These are phyloP conservation scores for Eremothecium cymbalariae DNA, from an alignment of 1,139 yeast species.

Conservation along the genomic window DNA sequence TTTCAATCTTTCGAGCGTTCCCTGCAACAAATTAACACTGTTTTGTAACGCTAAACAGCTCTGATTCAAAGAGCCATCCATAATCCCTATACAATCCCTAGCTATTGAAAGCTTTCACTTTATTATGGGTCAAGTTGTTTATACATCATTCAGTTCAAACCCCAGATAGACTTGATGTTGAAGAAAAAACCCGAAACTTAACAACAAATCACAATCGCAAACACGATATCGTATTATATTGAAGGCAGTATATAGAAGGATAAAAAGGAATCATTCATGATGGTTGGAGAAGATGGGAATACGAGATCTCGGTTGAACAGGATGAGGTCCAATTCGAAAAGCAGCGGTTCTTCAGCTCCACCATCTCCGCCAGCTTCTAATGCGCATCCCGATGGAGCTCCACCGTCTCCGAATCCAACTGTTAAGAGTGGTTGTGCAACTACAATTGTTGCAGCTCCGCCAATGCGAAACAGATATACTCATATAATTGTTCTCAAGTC, in stretches of 20 bases:
- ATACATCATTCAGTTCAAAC: background rate
- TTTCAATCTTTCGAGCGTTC: constrained; percentile 17
- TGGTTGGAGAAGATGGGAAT: constrained; percentile 3
- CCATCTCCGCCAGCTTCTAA: constrained; percentile 5
- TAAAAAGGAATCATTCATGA: too few relatives aligned
- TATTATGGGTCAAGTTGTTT: background rate
- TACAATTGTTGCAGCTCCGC: constrained; percentile 4
- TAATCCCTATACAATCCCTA: constrained; percentile 3
- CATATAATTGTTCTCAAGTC: constrained; percentile 61
- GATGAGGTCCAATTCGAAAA: constrained; percentile 28
- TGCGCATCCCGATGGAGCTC: too few relatives aligned
- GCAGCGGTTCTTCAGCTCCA: constrained; percentile 23
- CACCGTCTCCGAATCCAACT: too few relatives aligned
- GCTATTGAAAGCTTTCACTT: background rate
- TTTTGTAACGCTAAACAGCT: constrained; percentile 20
- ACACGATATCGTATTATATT: constrained; percentile 1
- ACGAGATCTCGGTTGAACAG: constrained; percentile 3
- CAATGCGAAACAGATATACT: constrained; percentile 27
- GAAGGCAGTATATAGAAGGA: too few relatives aligned
- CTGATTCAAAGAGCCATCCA: constrained; percentile 21
- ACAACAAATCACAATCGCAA: constrained; percentile 1
- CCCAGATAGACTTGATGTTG: background rate
- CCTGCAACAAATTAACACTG: constrained; percentile 17
- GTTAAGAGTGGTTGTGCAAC: too few relatives aligned
- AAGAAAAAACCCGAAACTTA: constrained; percentile 2